A percentile compares a stretch with the other conserved stretches of the same genome.
Conservation (phyloP, 2,329 filamentous ascomycete species). For the Fusarium albosuccineum region DNA sequence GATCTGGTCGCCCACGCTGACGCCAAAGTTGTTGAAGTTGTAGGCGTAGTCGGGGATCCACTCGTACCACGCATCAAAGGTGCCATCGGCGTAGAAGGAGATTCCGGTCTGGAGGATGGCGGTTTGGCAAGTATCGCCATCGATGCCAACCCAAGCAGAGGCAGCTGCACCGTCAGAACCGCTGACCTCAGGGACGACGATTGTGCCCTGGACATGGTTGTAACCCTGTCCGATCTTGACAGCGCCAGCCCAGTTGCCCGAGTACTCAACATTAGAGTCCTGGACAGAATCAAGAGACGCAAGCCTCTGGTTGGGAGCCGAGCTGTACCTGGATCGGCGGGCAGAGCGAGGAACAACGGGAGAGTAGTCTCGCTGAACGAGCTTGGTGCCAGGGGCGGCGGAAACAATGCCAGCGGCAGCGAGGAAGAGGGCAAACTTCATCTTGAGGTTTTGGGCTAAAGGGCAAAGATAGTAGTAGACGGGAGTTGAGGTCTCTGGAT, state of each 20-base stretch:
- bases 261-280: constrained; percentile 39
- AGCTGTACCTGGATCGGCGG: constrained; percentile 16
- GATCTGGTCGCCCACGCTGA: constrained; percentile 49
- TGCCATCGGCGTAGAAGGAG: constrained; percentile 53
- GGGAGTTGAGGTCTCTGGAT: not conserved
- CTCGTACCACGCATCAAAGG: constrained; percentile 61
- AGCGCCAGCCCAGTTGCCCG: constrained; percentile 49
- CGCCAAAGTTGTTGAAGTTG: constrained; percentile 52
- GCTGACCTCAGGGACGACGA: constrained; percentile 45
- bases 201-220: constrained; percentile 47
- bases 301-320: constrained; percentile 30
- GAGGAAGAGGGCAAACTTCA: constrained; percentile 18
- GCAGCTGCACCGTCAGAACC: constrained; percentile 33
- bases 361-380: constrained; percentile 10
- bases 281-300: constrained; percentile 12
- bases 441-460: constrained; percentile 1
- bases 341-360: constrained; percentile 17
- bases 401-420: constrained; percentile 11
- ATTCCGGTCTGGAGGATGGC: constrained; percentile 60
- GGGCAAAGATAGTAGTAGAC: not conserved
- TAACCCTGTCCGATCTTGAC: constrained; percentile 45
- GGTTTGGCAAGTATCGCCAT: constrained; percentile 57
- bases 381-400: constrained; percentile 13
- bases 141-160: constrained; percentile 62
- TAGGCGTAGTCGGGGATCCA: constrained; percentile 60